Conservation (phyloP, 1,139 yeast genomes). For the Candida frijolesensis region DNA sequence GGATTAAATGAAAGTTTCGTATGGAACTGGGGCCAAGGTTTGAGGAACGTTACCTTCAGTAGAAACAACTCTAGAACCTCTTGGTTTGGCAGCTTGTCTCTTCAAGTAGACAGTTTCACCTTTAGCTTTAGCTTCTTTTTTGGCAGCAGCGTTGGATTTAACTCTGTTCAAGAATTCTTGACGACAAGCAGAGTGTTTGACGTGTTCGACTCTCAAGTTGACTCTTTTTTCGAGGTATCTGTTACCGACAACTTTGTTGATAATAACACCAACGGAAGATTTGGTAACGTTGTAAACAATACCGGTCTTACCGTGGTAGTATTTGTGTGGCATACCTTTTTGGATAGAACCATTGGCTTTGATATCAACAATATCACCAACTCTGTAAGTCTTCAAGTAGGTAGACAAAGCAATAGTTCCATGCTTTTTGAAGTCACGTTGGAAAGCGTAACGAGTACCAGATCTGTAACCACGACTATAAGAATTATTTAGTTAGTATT, state of each 20-base stretch:
- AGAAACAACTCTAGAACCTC: constrained; percentile 84
- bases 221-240: constrained; percentile 99
- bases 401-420: constrained; percentile 94
- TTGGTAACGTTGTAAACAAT: constrained; percentile 98
- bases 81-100: constrained; percentile 99
- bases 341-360: constrained; percentile 99
- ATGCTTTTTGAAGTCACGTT: constrained; percentile 99
- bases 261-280: constrained; percentile 96
- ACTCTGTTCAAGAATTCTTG: constrained; percentile 98
- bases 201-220: constrained; percentile 97
- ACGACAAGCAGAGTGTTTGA: constrained; percentile 99
- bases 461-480: constrained; percentile 99
- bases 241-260: constrained; percentile 98
- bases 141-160: constrained; percentile 91
- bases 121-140: constrained; percentile 91
- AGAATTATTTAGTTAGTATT: neutral
- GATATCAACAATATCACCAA: constrained; percentile 99
- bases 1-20: constrained; percentile 93
- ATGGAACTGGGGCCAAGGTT: constrained; percentile 98
- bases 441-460: constrained; percentile 99
- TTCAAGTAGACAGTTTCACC: constrained; percentile 91
- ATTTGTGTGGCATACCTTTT: constrained; percentile 99
- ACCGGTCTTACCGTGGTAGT: constrained; percentile 99
- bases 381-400: constrained; percentile 96
- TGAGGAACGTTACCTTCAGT: constrained; percentile 84